A percentile compares a stretch with the other conserved stretches of the same genome.
Conservation (phyloP, 2,329 filamentous ascomycete species). For the Venturiaceae sp. region DNA sequence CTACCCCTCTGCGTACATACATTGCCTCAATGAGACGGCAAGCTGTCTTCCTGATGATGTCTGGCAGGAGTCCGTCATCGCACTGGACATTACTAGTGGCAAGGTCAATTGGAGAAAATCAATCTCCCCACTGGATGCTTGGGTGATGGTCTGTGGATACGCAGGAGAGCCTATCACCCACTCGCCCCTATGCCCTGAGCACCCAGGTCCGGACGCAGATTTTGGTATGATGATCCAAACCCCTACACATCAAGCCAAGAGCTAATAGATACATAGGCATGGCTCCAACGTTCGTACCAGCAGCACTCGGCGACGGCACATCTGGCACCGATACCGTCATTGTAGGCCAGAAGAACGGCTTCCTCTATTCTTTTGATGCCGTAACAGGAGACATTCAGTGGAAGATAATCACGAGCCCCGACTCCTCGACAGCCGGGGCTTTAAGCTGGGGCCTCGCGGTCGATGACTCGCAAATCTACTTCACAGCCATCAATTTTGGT, state of each 20-base stretch:
- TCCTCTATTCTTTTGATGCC: conserved; percentile 18
- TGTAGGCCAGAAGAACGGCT: conserved; percentile 22
- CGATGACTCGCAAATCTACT: conserved; percentile 20
- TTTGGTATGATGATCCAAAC: too few relatives aligned
- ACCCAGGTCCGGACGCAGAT: conserved; percentile 11
- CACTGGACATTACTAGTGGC: too few relatives aligned
- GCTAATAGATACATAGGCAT: too few relatives aligned
- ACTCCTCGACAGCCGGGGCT: conserved; percentile 13
- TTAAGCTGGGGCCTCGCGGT: conserved; percentile 23
- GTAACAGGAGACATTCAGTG: conserved; percentile 16
- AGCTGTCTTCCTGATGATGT: too few relatives aligned
- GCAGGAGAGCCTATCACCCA: too few relatives aligned
- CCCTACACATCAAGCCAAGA: too few relatives aligned
- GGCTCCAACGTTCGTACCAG: conserved; percentile 19
- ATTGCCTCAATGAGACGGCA: too few relatives aligned
- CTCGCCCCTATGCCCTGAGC: conserved; percentile 10
- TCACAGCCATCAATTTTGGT: conserved; percentile 17
- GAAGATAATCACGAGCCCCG: conserved; percentile 16
- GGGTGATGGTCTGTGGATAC: too few relatives aligned
- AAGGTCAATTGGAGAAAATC: too few relatives aligned
- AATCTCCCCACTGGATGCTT: too few relatives aligned
- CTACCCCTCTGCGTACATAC: too few relatives aligned
- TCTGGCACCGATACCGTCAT: conserved; percentile 17
- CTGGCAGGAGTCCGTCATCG: too few relatives aligned
- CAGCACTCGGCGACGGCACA: conserved; percentile 8